Evolutionary conservation across 2,329 filamentous ascomycete species (phyloP).

Genomic region (Neodidymelliopsis sp.): DNA sequence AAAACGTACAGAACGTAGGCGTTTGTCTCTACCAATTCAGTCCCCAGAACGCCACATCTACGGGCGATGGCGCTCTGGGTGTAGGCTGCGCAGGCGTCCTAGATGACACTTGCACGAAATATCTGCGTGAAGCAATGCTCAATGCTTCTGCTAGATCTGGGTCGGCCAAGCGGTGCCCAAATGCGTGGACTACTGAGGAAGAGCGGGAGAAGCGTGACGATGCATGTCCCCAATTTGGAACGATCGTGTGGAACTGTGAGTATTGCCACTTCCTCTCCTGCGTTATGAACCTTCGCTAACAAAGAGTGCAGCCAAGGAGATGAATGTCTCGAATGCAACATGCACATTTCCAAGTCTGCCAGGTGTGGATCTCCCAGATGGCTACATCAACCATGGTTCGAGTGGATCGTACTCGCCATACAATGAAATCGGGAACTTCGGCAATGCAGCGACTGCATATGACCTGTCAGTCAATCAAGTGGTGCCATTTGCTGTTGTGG

Average conservation of each 20-base stretch:
- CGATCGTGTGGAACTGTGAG: too few species aligned
- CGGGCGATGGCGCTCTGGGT: too few species aligned
- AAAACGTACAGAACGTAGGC: not conserved
- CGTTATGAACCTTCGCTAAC: too few species aligned
- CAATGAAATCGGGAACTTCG: too few species aligned
- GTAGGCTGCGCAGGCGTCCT: not conserved
- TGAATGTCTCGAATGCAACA: not conserved
- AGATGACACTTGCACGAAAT: not conserved
- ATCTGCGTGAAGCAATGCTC: too few species aligned
- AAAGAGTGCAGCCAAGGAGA: too few species aligned
- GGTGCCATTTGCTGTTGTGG: not conserved
- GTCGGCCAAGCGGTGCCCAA: too few species aligned
- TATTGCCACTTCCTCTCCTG: too few species aligned
- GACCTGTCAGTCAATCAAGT: not conserved
- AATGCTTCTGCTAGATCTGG: too few species aligned
- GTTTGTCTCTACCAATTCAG: slow-evolving; percentile 1
- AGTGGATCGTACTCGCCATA: not conserved
- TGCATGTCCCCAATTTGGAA: too few species aligned
- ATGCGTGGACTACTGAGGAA: too few species aligned
- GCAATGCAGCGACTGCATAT: not conserved
- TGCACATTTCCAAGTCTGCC: not conserved
- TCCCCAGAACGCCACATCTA: not conserved
- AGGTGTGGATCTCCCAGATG: not conserved
- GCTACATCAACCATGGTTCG: not conserved
- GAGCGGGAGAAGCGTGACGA: too few species aligned